phyloP scores from a whole-genome alignment of 257 asterid species.

The Solanum commersonii region DNA sequence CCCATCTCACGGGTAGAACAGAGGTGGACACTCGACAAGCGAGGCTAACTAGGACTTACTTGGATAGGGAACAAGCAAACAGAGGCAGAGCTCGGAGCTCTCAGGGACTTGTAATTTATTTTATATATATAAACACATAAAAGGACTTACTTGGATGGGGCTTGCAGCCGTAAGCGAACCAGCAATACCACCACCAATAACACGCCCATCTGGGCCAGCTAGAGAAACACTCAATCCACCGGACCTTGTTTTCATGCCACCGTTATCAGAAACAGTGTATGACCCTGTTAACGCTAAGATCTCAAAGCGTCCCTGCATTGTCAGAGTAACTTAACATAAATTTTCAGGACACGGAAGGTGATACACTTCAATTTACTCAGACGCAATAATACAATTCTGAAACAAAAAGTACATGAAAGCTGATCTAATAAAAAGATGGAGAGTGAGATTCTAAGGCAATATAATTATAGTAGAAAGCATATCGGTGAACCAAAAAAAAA shows the following conservation, averaged over 20 bases:
- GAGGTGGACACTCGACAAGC: background rate
- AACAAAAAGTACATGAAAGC: background rate
- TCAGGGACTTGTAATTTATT: background rate
- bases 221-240: conserved; percentile 87
- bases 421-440: background rate
- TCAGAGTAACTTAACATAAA: background rate
- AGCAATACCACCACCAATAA: conserved; percentile 90
- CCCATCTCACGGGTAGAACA: background rate
- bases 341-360: background rate
- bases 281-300: conserved; percentile 77
- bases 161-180: conserved; percentile 82
- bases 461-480: background rate
- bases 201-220: conserved; percentile 91
- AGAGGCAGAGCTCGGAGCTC: background rate
- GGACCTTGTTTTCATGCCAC: conserved; percentile 52
- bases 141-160: conserved; percentile 62
- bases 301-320: conserved; percentile 91
- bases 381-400: background rate
- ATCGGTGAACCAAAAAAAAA: background rate
- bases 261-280: conserved; percentile 50
- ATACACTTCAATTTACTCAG: background rate
- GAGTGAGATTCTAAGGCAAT: background rate
- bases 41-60: background rate
- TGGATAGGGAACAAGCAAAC: background rate
- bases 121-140: background rate